These are phyloP conservation scores for Colletotrichum agaves DNA, from an alignment of 2,329 filamentous ascomycete species.

Conservation along the genomic window DNA sequence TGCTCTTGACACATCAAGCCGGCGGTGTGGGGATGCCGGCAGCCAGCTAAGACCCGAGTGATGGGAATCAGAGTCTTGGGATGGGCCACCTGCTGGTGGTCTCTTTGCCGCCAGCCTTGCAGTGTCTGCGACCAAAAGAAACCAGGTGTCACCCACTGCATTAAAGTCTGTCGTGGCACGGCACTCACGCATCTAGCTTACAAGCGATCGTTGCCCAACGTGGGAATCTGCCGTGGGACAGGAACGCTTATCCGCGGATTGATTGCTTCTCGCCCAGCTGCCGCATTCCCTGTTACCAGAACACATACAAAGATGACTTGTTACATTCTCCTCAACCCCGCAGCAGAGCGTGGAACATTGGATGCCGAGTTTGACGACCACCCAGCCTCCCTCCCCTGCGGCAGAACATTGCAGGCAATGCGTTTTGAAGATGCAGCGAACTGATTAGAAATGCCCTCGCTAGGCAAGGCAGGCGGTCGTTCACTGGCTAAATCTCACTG, in stretches of 20 bases:
- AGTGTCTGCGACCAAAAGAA: neutral
- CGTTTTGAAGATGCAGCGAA: neutral
- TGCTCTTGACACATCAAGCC: constrained; percentile 11
- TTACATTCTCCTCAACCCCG: constrained; percentile 16
- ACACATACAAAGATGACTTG: constrained; percentile 5
- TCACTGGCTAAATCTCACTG: constrained; percentile 18
- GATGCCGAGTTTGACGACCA: constrained; percentile 15
- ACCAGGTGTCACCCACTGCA: constrained; percentile 10
- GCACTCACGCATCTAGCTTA: constrained; percentile 8
- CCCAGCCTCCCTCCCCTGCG: constrained; percentile 9
- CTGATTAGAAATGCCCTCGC: constrained; percentile 24
- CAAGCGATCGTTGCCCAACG: constrained; percentile 16
- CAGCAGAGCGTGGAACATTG: constrained; percentile 19
- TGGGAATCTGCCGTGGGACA: constrained; percentile 11
- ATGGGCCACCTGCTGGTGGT: neutral
- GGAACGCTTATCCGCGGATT: neutral
- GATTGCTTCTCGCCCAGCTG: neutral
- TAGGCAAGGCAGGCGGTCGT: neutral
- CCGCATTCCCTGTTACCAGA: neutral
- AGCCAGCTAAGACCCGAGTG: neutral
- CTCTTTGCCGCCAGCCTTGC: constrained; percentile 16
- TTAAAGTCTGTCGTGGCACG: neutral
- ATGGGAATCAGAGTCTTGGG: neutral
- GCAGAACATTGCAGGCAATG: constrained; percentile 13
- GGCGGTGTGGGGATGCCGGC: neutral